phyloP scores from a whole-genome alignment of 2,329 filamentous ascomycete genomes.

The Colletotrichum simmondsii region DNA sequence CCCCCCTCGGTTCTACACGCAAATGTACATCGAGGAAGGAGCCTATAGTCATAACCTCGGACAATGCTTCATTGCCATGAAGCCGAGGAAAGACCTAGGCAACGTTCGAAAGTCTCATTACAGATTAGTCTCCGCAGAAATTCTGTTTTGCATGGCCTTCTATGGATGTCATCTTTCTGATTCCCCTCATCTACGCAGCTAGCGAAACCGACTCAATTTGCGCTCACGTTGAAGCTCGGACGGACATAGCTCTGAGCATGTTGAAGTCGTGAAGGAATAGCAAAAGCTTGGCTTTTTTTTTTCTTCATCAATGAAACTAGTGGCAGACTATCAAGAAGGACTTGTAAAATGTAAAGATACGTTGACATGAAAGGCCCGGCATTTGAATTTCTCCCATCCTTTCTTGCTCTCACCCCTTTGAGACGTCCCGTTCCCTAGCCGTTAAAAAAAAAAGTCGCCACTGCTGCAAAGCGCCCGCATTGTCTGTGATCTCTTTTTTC shows the following conservation, averaged over 20 bases:
- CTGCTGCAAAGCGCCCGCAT: background rate
- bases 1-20: background rate
- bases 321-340: background rate
- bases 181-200: too few relatives aligned
- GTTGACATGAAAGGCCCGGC: background rate
- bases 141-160: background rate
- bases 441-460: background rate
- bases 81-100: background rate
- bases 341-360: background rate
- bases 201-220: too few relatives aligned
- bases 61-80: background rate
- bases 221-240: too few relatives aligned
- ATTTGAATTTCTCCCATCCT: background rate
- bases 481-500: background rate
- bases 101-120: background rate
- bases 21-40: background rate
- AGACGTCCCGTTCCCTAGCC: background rate
- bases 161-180: background rate
- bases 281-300: background rate
- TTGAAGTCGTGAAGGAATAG: background rate
- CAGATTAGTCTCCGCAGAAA: constrained; percentile 8
- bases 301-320: background rate
- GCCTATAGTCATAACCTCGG: background rate
- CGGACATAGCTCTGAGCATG: background rate
- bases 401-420: background rate